These are phyloP conservation scores for Cyberlindnera veronae DNA, from an alignment of 805 yeast genomes.

Conservation along the genomic window DNA sequence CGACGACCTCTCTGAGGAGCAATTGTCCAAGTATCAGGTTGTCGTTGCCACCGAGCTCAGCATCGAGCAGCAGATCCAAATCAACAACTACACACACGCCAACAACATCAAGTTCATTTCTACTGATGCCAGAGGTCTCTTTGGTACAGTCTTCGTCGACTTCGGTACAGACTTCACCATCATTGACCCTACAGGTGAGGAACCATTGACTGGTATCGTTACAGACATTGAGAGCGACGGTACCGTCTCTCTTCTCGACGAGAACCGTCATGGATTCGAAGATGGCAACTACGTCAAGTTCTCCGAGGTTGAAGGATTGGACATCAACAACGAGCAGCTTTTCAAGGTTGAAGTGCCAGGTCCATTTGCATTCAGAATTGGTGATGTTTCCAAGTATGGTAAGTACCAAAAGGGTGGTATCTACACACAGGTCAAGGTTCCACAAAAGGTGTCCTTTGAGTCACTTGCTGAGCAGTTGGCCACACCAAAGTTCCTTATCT, in stretches of 20 bases:
- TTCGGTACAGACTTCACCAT: slow-evolving; percentile 80
- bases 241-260: slow-evolving; percentile 90
- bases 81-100: slow-evolving; percentile 72
- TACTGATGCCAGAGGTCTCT: slow-evolving; percentile 81
- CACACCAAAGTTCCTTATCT: slow-evolving; percentile 72
- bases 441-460: slow-evolving; percentile 59
- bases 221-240: slow-evolving; percentile 87
- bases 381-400: slow-evolving; percentile 52
- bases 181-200: slow-evolving; percentile 88
- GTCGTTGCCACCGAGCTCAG: slow-evolving; percentile 78
- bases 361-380: slow-evolving; percentile 87
- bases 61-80: slow-evolving; percentile 67
- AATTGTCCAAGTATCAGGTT: slow-evolving; percentile 64
- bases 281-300: slow-evolving; percentile 90
- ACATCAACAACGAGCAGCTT: slow-evolving; percentile 69
- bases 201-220: slow-evolving; percentile 80
- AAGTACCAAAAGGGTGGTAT: slow-evolving; percentile 79
- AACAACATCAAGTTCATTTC: slow-evolving; percentile 75
- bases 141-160: slow-evolving; percentile 87
- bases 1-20: slow-evolving; percentile 48
- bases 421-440: slow-evolving; percentile 89
- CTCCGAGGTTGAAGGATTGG: slow-evolving; percentile 79
- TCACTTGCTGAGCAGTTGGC: slow-evolving; percentile 59
- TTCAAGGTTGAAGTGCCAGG: slow-evolving; percentile 82
- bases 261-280: slow-evolving; percentile 87